These are phyloP conservation scores for Trichosanthes cucumerina DNA, from an alignment of 306 rosid genomes.

Conservation along the genomic window DNA sequence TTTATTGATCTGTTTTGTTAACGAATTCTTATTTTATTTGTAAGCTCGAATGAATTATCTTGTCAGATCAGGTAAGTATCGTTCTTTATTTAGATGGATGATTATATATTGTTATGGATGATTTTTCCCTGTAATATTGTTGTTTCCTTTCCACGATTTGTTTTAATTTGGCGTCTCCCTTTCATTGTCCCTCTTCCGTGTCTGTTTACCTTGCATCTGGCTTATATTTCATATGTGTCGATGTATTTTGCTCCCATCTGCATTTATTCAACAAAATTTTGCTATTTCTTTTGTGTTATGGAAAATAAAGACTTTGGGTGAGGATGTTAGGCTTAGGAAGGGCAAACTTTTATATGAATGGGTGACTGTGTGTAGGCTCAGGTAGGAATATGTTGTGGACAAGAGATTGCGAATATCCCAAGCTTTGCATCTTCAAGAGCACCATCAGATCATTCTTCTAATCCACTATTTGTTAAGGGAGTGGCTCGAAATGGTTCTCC, in stretches of 20 bases:
- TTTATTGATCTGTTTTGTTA: background rate
- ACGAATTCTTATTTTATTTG: background rate
- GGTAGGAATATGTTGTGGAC: slow-evolving; percentile 98
- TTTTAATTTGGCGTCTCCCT: background rate
- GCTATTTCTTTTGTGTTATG: background rate
- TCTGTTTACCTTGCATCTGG: background rate
- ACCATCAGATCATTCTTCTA: slow-evolving; percentile 53
- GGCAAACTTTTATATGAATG: slow-evolving; percentile 46
- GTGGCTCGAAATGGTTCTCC: slow-evolving; percentile 93
- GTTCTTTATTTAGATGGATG: background rate
- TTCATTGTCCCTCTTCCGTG: background rate
- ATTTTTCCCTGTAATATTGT: background rate
- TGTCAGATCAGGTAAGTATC: background rate
- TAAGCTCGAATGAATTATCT: background rate
- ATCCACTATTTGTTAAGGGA: slow-evolving; percentile 58
- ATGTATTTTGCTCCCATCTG: background rate
- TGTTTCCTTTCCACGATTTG: background rate
- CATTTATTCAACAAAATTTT: background rate
- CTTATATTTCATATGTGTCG: background rate
- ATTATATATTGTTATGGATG: background rate
- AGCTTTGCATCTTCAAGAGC: slow-evolving; percentile 76
- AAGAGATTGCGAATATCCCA: slow-evolving; percentile 77
- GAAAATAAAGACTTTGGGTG: background rate
- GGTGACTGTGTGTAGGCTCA: slow-evolving; percentile 99
- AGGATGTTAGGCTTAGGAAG: slow-evolving; percentile 13